These are phyloP conservation scores for Omphalotus guepiniiformis DNA, from an alignment of 768 basidiomycete species.

Conservation along the genomic window DNA sequence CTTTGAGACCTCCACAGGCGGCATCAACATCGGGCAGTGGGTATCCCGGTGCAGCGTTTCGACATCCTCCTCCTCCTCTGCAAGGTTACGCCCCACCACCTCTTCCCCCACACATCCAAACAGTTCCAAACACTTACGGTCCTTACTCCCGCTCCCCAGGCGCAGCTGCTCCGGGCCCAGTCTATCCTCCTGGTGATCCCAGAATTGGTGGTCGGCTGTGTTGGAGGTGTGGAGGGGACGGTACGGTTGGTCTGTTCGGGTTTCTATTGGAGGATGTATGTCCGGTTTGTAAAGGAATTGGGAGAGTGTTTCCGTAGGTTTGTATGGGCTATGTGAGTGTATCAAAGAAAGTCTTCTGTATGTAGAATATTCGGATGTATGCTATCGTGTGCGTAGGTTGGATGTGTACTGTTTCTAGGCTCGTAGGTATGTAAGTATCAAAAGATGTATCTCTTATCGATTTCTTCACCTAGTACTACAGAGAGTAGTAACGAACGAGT, in stretches of 20 bases:
- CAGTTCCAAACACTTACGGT: background rate
- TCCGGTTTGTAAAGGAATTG: slow-evolving; percentile 57
- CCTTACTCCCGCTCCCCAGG: slow-evolving; percentile 14
- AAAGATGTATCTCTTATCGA: too few species aligned
- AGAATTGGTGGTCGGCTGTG: slow-evolving; percentile 66
- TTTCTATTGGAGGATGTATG: slow-evolving; percentile 57
- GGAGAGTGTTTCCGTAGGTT: slow-evolving; percentile 53
- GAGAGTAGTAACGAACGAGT: too few species aligned
- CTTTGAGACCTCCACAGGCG: slow-evolving; percentile 20
- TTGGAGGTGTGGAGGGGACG: slow-evolving; percentile 55
- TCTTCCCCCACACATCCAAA: slow-evolving; percentile 2
- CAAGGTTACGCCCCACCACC: slow-evolving; percentile 11
- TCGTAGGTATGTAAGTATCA: too few species aligned
- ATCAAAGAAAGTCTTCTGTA: too few species aligned
- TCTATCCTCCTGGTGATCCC: slow-evolving; percentile 61
- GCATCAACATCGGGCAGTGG: slow-evolving; percentile 9
- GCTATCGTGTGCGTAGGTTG: too few species aligned
- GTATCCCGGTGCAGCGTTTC: slow-evolving; percentile 11
- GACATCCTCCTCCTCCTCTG: slow-evolving; percentile 13
- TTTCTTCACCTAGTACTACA: too few species aligned
- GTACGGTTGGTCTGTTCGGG: slow-evolving; percentile 32
- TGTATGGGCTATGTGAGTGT: too few species aligned
- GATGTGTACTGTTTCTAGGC: too few species aligned
- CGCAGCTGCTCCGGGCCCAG: slow-evolving; percentile 36
- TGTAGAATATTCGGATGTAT: too few species aligned